Base-by-base conservation (phyloP, 2,329 filamentous ascomycete species). In the Ophioceras dolichostomum region DNA sequence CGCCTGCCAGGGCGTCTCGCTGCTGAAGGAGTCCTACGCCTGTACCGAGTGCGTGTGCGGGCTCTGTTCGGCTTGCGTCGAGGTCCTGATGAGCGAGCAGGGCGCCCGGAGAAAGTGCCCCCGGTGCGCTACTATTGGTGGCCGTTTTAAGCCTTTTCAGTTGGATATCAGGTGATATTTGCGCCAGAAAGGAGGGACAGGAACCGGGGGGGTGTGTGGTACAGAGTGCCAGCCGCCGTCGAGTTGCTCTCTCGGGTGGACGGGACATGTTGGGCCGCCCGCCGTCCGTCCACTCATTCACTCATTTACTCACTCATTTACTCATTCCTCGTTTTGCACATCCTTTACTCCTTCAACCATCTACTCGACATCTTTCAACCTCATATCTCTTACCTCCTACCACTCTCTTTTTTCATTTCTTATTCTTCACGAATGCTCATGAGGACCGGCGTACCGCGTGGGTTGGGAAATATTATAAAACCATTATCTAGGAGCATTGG, bases 31-130 rank as follows among this genome's bases (percentile, higher is more conserved):
- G 50, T 91, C 85, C 24, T 95, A 87, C 53, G 89, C 89, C 17
- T 96, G 89, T 57, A 94, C 88, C 1, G 88, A 95, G 58, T 96
- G 91, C 57, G 94, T 96, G 45, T 94, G 86, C 55, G 89, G 88
- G 13, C 72, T 96, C 35, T 96, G 91, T 58, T 76, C 80, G 45
- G 77, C 86, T 41, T 96, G 89, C 51, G 86, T 95, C 40, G 81
- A 87, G 50, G 76, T 84, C 24, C 66, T 89, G 39, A 78, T 85
- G 59, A 74, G 73, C 47, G 82, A 86, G 54, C 80, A 86, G 54
- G 77, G 81, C 36, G 81, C 82, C 10, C 64, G 81, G 43, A 73
- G 80, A 50, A 83, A 83, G 54, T 91, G 84, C 61, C 83, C 84
- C 40, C 71, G 79, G 45, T 91, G 84, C 54, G 79, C 79, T 39